phyloP scores from a whole-genome alignment of 176 grass and related monocot species.

The Oryza glumipatula region DNA sequence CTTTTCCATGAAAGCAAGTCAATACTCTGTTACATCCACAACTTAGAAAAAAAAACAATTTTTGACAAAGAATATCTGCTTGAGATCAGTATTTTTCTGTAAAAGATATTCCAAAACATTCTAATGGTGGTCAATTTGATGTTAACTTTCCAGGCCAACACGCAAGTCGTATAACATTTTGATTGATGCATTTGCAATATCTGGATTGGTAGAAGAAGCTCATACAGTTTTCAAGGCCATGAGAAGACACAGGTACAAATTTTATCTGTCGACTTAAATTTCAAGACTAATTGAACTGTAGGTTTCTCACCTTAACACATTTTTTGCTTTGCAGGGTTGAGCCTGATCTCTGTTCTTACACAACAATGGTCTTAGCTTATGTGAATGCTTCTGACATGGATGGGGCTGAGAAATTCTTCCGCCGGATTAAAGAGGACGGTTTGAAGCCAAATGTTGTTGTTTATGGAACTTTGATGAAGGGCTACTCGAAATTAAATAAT shows the following conservation, averaged over 20 bases:
- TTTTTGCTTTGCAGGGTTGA: slow-evolving; percentile 57
- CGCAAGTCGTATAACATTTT: slow-evolving; percentile 96
- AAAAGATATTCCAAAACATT: slow-evolving; percentile 20
- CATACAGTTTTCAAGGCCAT: slow-evolving; percentile 91
- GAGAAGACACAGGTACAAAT: slow-evolving; percentile 75
- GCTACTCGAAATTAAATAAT: slow-evolving; percentile 84
- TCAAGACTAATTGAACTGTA: slow-evolving; percentile 27
- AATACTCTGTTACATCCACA: neutral
- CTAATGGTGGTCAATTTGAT: slow-evolving; percentile 20
- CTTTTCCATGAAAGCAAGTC: slow-evolving; percentile 13
- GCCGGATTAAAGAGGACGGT: slow-evolving; percentile 90
- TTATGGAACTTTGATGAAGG: slow-evolving; percentile 97
- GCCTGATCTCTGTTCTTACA: slow-evolving; percentile 92
- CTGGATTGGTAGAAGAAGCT: slow-evolving; percentile 89
- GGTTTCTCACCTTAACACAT: slow-evolving; percentile 30
- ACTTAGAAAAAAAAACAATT: slow-evolving; percentile 4
- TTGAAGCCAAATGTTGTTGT: slow-evolving; percentile 89
- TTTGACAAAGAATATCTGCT: slow-evolving; percentile 20
- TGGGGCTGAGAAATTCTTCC: slow-evolving; percentile 86
- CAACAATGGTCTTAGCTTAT: slow-evolving; percentile 91
- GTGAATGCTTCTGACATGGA: slow-evolving; percentile 93
- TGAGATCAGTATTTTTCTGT: slow-evolving; percentile 18
- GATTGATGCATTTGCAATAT: slow-evolving; percentile 94
- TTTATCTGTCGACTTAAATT: neutral
- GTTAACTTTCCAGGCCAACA: slow-evolving; percentile 66